Evolutionary conservation across 2,329 filamentous ascomycete species (phyloP), one percentile per base, ranked within the genome.

Genomic region (Alternaria consortialis): DNA sequence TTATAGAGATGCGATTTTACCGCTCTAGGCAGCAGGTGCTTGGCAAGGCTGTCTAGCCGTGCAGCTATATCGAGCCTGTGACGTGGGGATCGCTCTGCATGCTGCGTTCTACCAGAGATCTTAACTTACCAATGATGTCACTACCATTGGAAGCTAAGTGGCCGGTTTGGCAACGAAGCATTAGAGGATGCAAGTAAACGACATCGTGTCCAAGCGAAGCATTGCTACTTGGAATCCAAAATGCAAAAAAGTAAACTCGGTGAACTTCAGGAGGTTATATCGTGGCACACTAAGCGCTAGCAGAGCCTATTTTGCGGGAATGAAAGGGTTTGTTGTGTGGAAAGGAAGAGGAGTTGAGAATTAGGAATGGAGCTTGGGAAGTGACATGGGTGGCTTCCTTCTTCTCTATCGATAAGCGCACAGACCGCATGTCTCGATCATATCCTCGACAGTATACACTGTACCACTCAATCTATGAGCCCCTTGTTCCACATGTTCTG

Each of bases 21-120:
- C 29, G 9, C 48, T 15, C 31, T 42, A 57, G 46, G 54, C 36
- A 57, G 37, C 46, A 51, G 29, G 54, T 46, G 54, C 54, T 57
- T 52, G 46, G 46, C 46, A 52, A 25, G 15, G 17, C 36, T 20
- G 37, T 17, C 37, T 13, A 23, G 37, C 11, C 31, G 17, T 57
- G 20, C 46, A 40, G 5, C 29, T 37, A 29, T 34, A 20, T 23
- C 25, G n/a, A 43, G 15, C 23, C 40, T 27, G 27, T 36, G 25
- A 36, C 25, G 31, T 12, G 12, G 31, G 17, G 46, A 11, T 23
- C 46, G 31, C 17, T 9, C 32, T 3, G 29, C 20, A 11, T 15
- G 31, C 17, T 34, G 29, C 29, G 13, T 34, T 11, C 11, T 34
- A 13, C 17, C 17, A 29, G 11, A 8, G 2, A 2, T 34, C 17